These are phyloP conservation scores for Russula ochroleuca DNA, from an alignment of 768 basidiomycete genomes.

Conservation along the genomic window DNA sequence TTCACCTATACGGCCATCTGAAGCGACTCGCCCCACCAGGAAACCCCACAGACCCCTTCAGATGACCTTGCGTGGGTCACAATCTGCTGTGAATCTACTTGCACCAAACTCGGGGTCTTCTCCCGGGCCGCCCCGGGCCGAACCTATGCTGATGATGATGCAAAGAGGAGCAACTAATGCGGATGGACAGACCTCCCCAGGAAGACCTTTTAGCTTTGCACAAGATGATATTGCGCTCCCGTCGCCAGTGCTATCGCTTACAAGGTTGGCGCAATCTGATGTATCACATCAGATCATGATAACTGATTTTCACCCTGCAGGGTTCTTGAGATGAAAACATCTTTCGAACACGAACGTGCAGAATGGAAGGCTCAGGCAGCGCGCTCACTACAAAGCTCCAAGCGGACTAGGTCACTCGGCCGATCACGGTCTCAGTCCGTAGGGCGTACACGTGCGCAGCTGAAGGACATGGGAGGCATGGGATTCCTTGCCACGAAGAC, in stretches of 20 bases:
- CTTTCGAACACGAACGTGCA: conserved; percentile 57
- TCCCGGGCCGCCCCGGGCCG: conserved; percentile 22
- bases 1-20: background rate
- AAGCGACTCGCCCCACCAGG: background rate
- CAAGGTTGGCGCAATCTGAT: conserved; percentile 35
- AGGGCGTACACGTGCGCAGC: conserved; percentile 33
- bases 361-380: conserved; percentile 63
- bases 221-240: conserved; percentile 55
- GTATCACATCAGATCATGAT: background rate
- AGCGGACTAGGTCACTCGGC: conserved; percentile 55
- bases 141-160: conserved; percentile 16
- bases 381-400: conserved; percentile 57
- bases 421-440: conserved; percentile 60
- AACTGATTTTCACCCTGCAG: conserved; percentile 35
- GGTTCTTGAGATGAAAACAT: conserved; percentile 61
- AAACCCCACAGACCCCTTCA: background rate
- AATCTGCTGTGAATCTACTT: conserved; percentile 12
- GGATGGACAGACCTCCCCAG: conserved; percentile 9
- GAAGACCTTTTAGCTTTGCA: conserved; percentile 56
- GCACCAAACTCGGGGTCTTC: conserved; percentile 4
- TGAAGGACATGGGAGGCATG: conserved; percentile 37
- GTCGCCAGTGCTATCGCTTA: conserved; percentile 56
- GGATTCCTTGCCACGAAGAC: conserved; percentile 65
- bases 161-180: background rate
- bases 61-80: conserved; percentile 3